Percentiles rank a stretch among this genome's conserved stretches.
Evolutionary conservation across 2,329 filamentous ascomycete species (phyloP).

Genomic region (Onygenales sp.): DNA sequence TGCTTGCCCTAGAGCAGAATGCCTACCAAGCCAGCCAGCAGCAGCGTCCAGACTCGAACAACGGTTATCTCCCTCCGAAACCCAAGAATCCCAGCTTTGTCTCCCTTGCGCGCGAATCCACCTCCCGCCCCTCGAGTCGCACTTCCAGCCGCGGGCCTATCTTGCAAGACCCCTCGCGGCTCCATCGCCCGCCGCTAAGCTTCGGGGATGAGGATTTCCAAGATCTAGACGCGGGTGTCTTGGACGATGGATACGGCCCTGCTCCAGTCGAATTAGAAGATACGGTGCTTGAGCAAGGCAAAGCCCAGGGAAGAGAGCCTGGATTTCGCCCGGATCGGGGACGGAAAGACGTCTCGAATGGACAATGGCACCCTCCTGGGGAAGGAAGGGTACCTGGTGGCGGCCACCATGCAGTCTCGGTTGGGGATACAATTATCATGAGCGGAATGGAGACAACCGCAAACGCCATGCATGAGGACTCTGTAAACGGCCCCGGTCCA

Average conservation of each 20-base stretch:
- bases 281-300: neutral
- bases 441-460: neutral
- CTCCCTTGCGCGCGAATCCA: neutral
- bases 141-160: constrained; percentile 1
- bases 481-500: neutral
- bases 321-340: neutral
- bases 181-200: constrained; percentile 22
- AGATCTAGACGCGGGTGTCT: constrained; percentile 33
- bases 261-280: constrained; percentile 16
- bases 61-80: constrained; percentile 1
- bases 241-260: constrained; percentile 27
- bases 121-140: neutral
- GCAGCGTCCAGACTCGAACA: constrained; percentile 14
- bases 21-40: constrained; percentile 36
- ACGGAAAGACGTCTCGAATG: neutral
- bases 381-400: neutral
- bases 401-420: neutral
- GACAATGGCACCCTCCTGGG: neutral
- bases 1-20: constrained; percentile 36
- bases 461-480: neutral
- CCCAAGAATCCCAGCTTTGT: neutral
- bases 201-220: constrained; percentile 35
- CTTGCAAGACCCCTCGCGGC: constrained; percentile 8
- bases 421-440: neutral
- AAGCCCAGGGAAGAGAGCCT: neutral